Percentiles rank a stretch among this genome's conserved stretches.
Evolutionary conservation across 2,329 filamentous ascomycete genomes (phyloP).

Genomic region (Epicoccum sorghinum): DNA sequence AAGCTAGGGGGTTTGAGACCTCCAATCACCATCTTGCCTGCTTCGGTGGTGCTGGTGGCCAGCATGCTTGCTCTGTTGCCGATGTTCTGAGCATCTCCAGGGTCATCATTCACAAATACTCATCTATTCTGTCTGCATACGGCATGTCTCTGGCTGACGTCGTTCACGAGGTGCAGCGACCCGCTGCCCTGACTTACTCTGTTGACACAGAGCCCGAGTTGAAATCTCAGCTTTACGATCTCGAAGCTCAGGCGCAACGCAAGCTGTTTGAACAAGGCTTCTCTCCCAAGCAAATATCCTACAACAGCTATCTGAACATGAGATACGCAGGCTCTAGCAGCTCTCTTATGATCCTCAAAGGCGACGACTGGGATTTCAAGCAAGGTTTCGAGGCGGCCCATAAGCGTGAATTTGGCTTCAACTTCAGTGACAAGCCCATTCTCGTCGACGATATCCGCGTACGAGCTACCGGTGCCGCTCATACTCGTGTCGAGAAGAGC

Average conservation of each 20-base stretch:
- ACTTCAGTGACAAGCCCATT: not conserved
- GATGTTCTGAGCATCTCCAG: conserved; percentile 79
- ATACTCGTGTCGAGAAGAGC: not conserved
- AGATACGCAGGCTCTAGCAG: conserved; percentile 4
- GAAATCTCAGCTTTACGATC: not conserved
- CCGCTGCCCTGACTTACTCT: not conserved
- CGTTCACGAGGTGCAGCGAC: conserved; percentile 1
- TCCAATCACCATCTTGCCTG: conserved; percentile 83
- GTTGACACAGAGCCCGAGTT: not conserved
- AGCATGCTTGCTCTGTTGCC: conserved; percentile 87
- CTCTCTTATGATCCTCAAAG: conserved; percentile 1
- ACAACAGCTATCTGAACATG: conserved; percentile 7
- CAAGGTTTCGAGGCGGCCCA: conserved; percentile 1
- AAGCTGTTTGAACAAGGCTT: conserved; percentile 5
- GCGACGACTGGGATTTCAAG: not conserved
- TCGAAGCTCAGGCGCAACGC: conserved; percentile 1
- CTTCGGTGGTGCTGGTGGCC: conserved; percentile 87
- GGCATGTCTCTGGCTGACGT: conserved; percentile 82
- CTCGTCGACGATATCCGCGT: conserved; percentile 7
- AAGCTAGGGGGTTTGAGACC: conserved; percentile 87
- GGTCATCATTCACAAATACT: conserved; percentile 82
- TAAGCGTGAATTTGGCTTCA: conserved; percentile 9
- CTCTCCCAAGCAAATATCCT: conserved; percentile 1
- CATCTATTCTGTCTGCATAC: conserved; percentile 84
- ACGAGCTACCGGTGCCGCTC: conserved; percentile 3